Evolutionary conservation across 2,329 filamentous ascomycete genomes (phyloP).

Genomic region (Fusarium musae): DNA sequence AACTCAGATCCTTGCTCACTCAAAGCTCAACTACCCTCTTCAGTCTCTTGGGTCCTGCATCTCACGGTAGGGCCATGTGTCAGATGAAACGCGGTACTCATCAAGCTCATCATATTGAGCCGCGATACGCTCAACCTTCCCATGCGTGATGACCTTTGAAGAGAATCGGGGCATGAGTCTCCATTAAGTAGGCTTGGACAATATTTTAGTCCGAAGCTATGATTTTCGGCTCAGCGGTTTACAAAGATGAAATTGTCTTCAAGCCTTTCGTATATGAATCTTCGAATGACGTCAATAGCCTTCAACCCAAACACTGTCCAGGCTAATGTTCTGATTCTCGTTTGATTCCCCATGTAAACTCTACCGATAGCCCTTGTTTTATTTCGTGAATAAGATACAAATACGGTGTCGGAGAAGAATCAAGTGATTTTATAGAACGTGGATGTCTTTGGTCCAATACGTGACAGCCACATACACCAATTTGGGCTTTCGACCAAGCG

Average conservation of each 20-base stretch:
- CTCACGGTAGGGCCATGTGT: neutral
- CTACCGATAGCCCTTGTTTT: accelerated
- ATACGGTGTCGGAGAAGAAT: neutral
- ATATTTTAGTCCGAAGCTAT: no score
- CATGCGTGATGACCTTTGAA: neutral
- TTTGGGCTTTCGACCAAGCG: no score
- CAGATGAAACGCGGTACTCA: neutral
- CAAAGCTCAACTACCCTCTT: neutral
- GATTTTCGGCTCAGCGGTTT: no score
- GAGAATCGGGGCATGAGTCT: no score
- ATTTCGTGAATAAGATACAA: neutral
- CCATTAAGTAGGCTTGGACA: no score
- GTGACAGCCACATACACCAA: neutral
- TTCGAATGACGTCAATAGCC: no score
- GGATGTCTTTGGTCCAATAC: neutral
- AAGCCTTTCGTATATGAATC: no score
- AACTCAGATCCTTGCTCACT: neutral
- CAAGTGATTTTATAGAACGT: neutral
- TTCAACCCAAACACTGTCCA: neutral
- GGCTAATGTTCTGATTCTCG: no score
- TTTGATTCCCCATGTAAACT: no score
- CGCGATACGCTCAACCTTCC: neutral
- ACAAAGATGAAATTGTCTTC: no score
- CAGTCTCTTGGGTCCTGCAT: neutral
- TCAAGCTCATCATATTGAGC: neutral